Evolutionary conservation across 352 stramenopile species (phyloP), one percentile per base, ranked within the genome.

Genomic region (Halophytophthora polymorphica): DNA sequence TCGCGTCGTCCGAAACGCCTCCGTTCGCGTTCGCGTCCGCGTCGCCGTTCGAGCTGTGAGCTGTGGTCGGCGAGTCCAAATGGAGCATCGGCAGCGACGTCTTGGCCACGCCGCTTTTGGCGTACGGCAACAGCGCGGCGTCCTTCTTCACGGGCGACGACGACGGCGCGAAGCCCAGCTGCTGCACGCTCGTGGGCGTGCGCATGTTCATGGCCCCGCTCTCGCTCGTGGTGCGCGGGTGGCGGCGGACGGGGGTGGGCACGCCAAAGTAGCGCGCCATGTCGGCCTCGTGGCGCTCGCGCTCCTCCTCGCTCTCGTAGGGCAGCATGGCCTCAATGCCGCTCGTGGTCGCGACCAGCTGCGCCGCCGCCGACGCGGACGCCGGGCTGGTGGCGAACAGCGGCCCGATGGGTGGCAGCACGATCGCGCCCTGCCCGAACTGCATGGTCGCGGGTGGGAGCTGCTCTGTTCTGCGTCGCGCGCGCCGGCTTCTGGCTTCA

Each of bases 81-180:
- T 77, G 66, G 5, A 88, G 61, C 49, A 71, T 45, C 8, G 73
- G 64, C 38, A 82, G 49, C 31, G 58, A 44, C 34, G 45, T 50
- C 45, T 51, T 51, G 14, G 41, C 36, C 10, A 40, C 39, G 31
- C 34, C n/a, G 33, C 14, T 61, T 49, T 57, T 73, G 31, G 55
- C 44, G 31, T 15, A 19, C 35, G 29, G 18, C 23, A 53, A 37
- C 38, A 58, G 53, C 33, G 44, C 56, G 29, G 36, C 44, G 25
- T 83, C 73, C 41, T 89, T 87, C 48, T 81, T 81, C 7, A 89
- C 54, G n/a, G 78, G 78, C 17, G 78, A 89, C 54, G 75, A 78
- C 18, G 56, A 76, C 28, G 71, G 65, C 18, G 71, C 61, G 45
- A 85, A 83, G 46, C 52, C 56, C 28, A 52, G 46, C 22, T 56